phyloP scores from a whole-genome alignment of 225 moss, liverwort and hornwort species.

The Ulota crispa region DNA sequence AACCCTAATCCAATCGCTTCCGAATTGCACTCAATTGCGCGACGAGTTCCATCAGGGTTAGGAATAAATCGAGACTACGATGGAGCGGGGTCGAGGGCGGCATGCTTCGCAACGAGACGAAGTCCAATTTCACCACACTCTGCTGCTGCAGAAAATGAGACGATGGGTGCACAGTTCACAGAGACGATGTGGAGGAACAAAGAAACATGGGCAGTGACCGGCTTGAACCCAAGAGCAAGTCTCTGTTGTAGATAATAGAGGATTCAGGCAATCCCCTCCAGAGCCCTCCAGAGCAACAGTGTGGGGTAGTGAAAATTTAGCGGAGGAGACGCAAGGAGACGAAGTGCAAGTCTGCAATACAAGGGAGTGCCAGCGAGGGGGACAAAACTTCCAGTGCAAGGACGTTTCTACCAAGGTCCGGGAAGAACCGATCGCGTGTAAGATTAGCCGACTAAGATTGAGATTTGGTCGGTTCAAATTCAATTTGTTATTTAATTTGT shows the following conservation, averaged over 20 bases:
- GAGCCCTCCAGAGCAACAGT: neutral
- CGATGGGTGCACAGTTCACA: neutral
- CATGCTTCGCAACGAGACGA: no score
- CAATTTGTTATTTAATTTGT: no score
- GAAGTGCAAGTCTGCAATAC: neutral
- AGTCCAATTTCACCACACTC: neutral
- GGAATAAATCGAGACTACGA: neutral
- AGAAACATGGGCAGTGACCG: neutral
- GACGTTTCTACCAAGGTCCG: no score
- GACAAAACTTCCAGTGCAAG: neutral
- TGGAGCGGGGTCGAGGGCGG: neutral
- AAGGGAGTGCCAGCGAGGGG: neutral
- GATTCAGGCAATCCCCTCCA: neutral
- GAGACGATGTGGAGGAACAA: neutral
- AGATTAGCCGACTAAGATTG: no score
- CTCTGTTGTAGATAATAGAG: neutral
- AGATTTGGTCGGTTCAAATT: no score
- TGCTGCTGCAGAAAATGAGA: neutral
- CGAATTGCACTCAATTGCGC: neutral
- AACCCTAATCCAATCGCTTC: constrained; percentile 29
- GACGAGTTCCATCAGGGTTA: neutral
- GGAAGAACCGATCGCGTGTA: no score
- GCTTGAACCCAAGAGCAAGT: neutral
- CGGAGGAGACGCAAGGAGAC: neutral
- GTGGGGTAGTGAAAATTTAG: neutral